Percentiles rank a stretch among this genome's conserved stretches.
Evolutionary conservation across 805 yeast species (phyloP).

Genomic region (Lipomyces yamanashiensis): DNA sequence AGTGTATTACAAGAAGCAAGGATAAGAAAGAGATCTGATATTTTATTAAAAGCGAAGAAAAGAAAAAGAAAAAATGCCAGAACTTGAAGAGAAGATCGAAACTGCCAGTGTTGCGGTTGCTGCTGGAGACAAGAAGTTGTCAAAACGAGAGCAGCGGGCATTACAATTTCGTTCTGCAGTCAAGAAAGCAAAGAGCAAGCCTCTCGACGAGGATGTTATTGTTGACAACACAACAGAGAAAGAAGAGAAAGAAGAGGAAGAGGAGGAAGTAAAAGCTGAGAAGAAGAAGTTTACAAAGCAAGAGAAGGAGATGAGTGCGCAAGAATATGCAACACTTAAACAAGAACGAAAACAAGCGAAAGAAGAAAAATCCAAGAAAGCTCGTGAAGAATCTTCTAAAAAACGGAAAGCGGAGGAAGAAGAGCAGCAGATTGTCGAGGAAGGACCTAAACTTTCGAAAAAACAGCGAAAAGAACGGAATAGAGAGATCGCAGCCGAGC

Average conservation of each 20-base stretch:
- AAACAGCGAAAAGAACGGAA: conserved; percentile 20
- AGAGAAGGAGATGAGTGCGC: conserved; percentile 11
- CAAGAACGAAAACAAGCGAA: conserved; percentile 8
- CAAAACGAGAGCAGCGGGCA: conserved; percentile 22
- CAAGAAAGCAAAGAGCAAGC: conserved; percentile 21
- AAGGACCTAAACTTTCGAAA: conserved; percentile 15
- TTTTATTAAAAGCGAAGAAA: neutral
- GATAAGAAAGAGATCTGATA: neutral
- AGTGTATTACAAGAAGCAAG: neutral
- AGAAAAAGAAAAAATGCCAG: neutral
- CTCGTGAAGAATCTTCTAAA: neutral
- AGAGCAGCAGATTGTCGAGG: neutral
- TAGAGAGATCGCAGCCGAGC: conserved; percentile 10
- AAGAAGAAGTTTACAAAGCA: conserved; percentile 2
- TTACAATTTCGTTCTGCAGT: conserved; percentile 10
- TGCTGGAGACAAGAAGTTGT: conserved; percentile 4
- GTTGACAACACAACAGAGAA: conserved; percentile 3
- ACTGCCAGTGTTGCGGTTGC: neutral
- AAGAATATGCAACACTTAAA: conserved; percentile 16
- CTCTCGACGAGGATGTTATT: neutral
- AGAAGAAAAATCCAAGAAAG: conserved; percentile 7
- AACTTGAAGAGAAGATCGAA: neutral
- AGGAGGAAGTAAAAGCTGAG: neutral
- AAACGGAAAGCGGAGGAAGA: conserved; percentile 4
- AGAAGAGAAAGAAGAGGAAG: conserved; percentile 11